phyloP scores from a whole-genome alignment of 345 rosid species.

The Litchi chinensis region DNA sequence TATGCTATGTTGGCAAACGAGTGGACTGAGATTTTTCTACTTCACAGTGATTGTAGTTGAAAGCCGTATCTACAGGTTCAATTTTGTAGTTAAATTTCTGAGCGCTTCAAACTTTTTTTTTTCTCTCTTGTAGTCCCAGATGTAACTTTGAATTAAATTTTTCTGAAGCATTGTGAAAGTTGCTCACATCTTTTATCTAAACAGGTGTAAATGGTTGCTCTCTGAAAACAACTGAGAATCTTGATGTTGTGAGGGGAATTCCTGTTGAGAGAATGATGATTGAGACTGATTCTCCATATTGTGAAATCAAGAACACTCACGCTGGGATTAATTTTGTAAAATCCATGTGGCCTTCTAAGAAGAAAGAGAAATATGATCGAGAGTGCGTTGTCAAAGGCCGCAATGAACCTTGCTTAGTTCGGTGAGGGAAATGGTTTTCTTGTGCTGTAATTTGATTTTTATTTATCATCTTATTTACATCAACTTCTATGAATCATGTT shows the following conservation, averaged over 20 bases:
- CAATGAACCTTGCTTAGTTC: constrained; percentile 91
- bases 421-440: constrained; percentile 46
- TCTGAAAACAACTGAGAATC: constrained; percentile 77
- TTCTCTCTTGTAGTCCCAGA: not conserved
- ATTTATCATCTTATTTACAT: not conserved
- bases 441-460: not conserved
- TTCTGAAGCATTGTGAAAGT: not conserved
- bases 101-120: not conserved
- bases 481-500: not conserved
- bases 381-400: constrained; percentile 82
- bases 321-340: constrained; percentile 73
- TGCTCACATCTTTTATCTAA: not conserved
- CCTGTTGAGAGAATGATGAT: constrained; percentile 94
- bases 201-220: constrained; percentile 95
- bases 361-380: constrained; percentile 86
- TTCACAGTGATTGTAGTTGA: not conserved
- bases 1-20: not conserved
- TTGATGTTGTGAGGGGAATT: constrained; percentile 71
- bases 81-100: not conserved
- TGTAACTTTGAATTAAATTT: not conserved
- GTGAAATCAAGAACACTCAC: constrained; percentile 84
- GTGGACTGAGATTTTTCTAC: not conserved
- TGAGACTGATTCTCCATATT: constrained; percentile 98
- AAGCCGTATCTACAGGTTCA: not conserved
- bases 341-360: constrained; percentile 82